Conservation (phyloP, 1,284 basidiomycete genomes). For the Moesziomyces globuligerus region DNA sequence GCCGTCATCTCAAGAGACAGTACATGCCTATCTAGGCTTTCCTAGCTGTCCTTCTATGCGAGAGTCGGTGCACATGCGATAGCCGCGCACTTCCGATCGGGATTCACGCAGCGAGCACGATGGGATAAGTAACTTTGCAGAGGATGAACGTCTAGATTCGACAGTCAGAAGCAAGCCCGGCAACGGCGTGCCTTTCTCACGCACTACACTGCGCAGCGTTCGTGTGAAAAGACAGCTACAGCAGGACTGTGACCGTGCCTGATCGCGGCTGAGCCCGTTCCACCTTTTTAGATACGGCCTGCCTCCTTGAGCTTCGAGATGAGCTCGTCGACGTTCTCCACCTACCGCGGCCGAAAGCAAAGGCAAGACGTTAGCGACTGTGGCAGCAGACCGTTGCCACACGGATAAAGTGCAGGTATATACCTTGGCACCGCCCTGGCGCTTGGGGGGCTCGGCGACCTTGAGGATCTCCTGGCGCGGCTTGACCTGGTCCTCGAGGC, state of each 20-base stretch:
- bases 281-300: slow-evolving; percentile 73
- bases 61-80: neutral
- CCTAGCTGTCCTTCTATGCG: too few relatives aligned
- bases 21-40: too few relatives aligned
- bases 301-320: slow-evolving; percentile 89
- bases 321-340: slow-evolving; percentile 87
- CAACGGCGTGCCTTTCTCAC: neutral
- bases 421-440: slow-evolving; percentile 91
- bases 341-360: slow-evolving; percentile 70
- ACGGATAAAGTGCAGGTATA: slow-evolving; percentile 19
- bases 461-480: slow-evolving; percentile 87
- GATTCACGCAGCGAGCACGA: too few relatives aligned
- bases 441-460: slow-evolving; percentile 89
- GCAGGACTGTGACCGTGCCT: too few relatives aligned
- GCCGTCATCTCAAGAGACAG: neutral
- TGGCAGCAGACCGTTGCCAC: neutral
- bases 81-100: too few relatives aligned
- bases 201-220: neutral
- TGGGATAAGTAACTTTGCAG: neutral
- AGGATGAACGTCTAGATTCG: neutral
- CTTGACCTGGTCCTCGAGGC: slow-evolving; percentile 76
- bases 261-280: neutral
- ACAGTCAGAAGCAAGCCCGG: neutral
- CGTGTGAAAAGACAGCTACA: neutral
- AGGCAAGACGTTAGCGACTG: neutral